Percentiles rank a stretch among this genome's conserved stretches.
phyloP scores from a whole-genome alignment of 306 rosid species.

The Myrica gale region DNA sequence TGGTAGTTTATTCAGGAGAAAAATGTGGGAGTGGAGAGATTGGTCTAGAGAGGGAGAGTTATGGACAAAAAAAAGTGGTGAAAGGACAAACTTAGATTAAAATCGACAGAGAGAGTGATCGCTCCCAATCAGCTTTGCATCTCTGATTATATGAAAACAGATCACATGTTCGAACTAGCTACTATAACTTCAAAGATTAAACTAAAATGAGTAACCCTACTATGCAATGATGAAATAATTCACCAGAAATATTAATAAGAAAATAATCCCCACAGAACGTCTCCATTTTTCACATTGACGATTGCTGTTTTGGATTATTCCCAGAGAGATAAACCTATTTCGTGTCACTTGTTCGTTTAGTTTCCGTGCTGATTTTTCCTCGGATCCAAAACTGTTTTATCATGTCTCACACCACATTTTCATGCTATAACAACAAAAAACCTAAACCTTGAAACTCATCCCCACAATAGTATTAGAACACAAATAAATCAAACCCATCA shows the following conservation, averaged over 20 bases:
- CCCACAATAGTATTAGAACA: neutral
- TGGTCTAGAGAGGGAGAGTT: neutral
- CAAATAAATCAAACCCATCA: constrained; percentile 2
- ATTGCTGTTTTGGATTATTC: neutral
- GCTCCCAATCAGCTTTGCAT: neutral
- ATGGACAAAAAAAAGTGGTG: neutral
- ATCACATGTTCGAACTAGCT: neutral
- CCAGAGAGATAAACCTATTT: neutral
- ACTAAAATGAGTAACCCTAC: neutral
- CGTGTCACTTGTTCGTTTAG: neutral
- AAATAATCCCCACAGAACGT: neutral
- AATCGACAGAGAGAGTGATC: neutral
- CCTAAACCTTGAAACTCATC: constrained; percentile 1
- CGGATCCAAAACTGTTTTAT: constrained; percentile 1
- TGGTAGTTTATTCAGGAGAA: neutral
- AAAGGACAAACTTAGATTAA: neutral
- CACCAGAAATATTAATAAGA: neutral
- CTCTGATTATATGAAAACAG: neutral
- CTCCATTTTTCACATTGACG: neutral
- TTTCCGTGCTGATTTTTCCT: neutral
- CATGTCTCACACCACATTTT: neutral
- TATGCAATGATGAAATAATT: neutral
- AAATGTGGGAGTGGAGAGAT: neutral
- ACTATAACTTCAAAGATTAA: neutral
- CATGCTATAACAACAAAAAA: neutral